Evolutionary conservation across 2,329 filamentous ascomycete genomes (phyloP), one percentile per base, ranked within the genome.

Genomic region (Fusarium sp.): DNA sequence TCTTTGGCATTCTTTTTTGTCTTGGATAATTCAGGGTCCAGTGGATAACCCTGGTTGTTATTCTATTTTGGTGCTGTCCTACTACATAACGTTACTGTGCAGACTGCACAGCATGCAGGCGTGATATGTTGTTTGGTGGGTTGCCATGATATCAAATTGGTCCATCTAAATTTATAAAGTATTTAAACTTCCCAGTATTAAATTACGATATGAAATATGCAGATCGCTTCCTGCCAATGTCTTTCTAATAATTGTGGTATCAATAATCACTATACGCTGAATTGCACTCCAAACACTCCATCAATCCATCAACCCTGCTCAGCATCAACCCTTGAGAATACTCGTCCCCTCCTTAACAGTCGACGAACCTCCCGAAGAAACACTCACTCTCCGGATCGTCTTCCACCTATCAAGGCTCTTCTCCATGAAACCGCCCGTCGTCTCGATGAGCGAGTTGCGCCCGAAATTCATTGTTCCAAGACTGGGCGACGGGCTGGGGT

Each of bases 331-430:
- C 37, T 62, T 60, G 41, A 67, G 44, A 30, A 54, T 55, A 27
- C 52, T 62, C 7, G 46, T 44, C 23, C 53, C 53, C 37, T 70
- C 67, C 44, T 37, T 56, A 13, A 43, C 49, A 30, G 55, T 62
- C 6, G 62, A 67, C 2, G 67, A 69, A 3, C 55, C 64, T 4
- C 66, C 62, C 1, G 68, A 71, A 30, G 72, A 74, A 27, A 65
- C 71, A 35, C 72, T 74, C n/a, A 74, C 72, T 32, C 72, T 43
- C 8, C 72, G 62, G 10, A 74, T 74, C 22, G 72, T 72, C 71
- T 67, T 73, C 67, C 71, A 70, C 1, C 59, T 62, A 23, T 32
- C 65, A 7, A 70, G 25, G 4, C 66, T 60, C 61, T 70, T 72
- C 53, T 73, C 71, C 0, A 68, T 61, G 22, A 71, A 50, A 3